Conservation (phyloP, 768 basidiomycete genomes). For the Rhodotorula toruloides region DNA sequence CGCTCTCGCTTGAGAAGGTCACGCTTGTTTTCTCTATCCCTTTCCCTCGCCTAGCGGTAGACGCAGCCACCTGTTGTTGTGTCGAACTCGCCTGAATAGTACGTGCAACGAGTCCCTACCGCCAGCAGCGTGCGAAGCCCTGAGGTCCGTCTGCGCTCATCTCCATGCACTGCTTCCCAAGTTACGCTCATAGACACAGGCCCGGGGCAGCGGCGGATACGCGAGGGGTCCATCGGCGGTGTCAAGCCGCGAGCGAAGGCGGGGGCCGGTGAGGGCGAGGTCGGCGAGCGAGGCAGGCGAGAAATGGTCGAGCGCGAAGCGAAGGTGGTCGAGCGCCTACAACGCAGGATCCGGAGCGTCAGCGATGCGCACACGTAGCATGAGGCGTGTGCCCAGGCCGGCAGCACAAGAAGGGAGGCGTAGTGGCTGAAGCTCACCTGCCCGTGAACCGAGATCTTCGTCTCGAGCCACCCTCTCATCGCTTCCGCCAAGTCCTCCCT, state of each 20-base stretch:
- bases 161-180: not conserved
- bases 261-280: conserved; percentile 45
- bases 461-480: conserved; percentile 66
- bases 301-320: conserved; percentile 56
- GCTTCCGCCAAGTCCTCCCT: conserved; percentile 61
- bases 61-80: too few relatives aligned
- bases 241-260: conserved; percentile 31
- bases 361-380: not conserved
- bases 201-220: not conserved
- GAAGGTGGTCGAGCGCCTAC: conserved; percentile 62
- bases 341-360: too few relatives aligned
- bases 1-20: too few relatives aligned
- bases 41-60: too few relatives aligned
- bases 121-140: too few relatives aligned
- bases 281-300: conserved; percentile 54
- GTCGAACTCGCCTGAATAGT: too few relatives aligned
- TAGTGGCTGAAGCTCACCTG: conserved; percentile 50
- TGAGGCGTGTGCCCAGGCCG: not conserved
- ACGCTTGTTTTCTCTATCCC: too few relatives aligned
- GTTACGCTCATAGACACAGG: not conserved
- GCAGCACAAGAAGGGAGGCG: not conserved
- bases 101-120: too few relatives aligned
- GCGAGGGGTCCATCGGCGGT: not conserved
- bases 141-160: not conserved
- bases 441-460: conserved; percentile 69